Base-by-base conservation (phyloP, 148 eudicot species). In the Chenopodium album region DNA sequence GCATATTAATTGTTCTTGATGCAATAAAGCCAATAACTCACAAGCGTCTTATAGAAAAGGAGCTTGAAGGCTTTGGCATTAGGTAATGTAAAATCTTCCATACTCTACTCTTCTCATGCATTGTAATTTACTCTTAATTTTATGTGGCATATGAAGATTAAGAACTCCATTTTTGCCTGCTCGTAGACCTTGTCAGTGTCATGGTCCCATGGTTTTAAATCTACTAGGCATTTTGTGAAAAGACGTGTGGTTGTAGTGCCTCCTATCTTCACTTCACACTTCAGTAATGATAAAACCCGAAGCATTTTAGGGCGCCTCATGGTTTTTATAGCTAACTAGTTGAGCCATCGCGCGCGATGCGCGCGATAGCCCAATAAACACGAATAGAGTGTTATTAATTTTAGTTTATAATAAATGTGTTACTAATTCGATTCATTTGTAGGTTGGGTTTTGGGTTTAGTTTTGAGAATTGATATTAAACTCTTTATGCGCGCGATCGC, bases 1-100 rank as follows among this genome's bases (percentile, higher is more conserved):
- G 93, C 87, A 97, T 97, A 80, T 81, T 97, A 63, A 97, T 97
- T 85, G 98, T 97, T 83, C 92, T 97, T 79, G 99, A 97, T 87
- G 99, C 98, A 81, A 97, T 97, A 84, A 97, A 97, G 87, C 99
- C 99, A 11, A 94, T 97, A 76, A 97, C 99, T 82, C 99, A 97
- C 88, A 97, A 97, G 88, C 95, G 99, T 76, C 86, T 97, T 54
- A 97, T 97, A 74, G 99, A 97, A 85, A 97, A 97, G 84, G 99
- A 97, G 92, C 96, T 97, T 63, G 99, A 97, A 78, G 99, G 99
- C 78, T 97, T 97, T 91, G 99, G 99, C 77, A 97, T 97, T 65
- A 94, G 99, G 99, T 97, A 85, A 83, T 65, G 48, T 56, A n/a
- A 12, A 10, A 60, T 82, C 23, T 54, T 48, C 20, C 14, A 70